phyloP scores from a whole-genome alignment of 208 protist species.

The Trypanosoma scelopori region DNA sequence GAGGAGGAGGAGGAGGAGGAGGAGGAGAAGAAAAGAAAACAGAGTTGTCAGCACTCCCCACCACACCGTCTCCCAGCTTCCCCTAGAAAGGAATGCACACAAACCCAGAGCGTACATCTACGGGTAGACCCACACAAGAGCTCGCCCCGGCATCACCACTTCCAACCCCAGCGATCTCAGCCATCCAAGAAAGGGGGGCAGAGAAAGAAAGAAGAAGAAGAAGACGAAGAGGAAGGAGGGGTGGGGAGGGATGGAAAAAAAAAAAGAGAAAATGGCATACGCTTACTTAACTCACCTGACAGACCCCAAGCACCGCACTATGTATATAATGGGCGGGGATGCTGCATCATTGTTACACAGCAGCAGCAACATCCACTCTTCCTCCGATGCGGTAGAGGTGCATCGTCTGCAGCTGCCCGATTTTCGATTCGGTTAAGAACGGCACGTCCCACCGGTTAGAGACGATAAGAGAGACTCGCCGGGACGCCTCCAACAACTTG shows the following conservation, averaged over 20 bases:
- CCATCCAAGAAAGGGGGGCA: not conserved
- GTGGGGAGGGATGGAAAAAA: conserved; percentile 7
- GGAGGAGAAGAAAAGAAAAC: not conserved
- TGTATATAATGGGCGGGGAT: no score
- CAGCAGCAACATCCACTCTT: not conserved
- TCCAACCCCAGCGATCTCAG: not conserved
- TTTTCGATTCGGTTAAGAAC: conserved; percentile 34
- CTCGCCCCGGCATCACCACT: not conserved
- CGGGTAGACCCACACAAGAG: not conserved
- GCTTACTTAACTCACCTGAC: not conserved
- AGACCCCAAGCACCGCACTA: no score
- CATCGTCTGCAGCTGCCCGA: conserved; percentile 27
- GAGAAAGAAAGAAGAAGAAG: conserved; percentile 15
- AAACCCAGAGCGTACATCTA: no score
- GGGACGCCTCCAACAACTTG: conserved; percentile 34
- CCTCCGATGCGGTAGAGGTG: conserved; percentile 43
- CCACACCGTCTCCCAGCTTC: no score
- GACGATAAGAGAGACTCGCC: conserved; percentile 40
- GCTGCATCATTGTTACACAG: no score
- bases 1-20: no score
- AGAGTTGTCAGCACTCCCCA: no score
- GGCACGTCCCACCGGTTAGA: conserved; percentile 73
- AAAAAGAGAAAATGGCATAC: conserved; percentile 9
- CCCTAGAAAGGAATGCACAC: no score
- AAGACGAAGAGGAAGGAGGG: no score